These are phyloP conservation scores for Punctularia strigosozonata DNA, from an alignment of 768 basidiomycete species.

Conservation along the genomic window DNA sequence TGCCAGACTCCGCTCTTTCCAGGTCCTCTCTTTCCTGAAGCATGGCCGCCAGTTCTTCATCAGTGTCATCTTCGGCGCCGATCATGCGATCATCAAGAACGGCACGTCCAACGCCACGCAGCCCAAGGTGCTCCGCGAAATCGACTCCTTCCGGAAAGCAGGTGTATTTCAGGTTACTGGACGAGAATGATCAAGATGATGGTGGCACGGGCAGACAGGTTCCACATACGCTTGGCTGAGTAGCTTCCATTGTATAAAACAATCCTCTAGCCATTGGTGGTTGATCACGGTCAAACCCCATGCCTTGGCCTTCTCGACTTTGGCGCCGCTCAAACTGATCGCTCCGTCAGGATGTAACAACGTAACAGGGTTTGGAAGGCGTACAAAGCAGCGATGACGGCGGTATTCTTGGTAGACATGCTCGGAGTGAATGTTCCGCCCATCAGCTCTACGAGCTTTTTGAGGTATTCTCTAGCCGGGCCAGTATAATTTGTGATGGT, in stretches of 20 bases:
- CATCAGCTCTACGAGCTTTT: constrained; percentile 64
- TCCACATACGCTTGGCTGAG: constrained; percentile 51
- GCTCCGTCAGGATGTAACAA: too few relatives aligned
- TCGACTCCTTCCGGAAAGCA: constrained; percentile 58
- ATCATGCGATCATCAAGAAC: constrained; percentile 15
- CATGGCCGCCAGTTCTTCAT: constrained; percentile 8
- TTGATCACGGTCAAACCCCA: constrained; percentile 87
- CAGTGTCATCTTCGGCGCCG: constrained; percentile 13
- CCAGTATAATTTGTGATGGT: constrained; percentile 88
- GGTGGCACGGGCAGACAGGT: too few relatives aligned
- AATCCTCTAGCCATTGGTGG: constrained; percentile 88
- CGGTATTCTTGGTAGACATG: constrained; percentile 68
- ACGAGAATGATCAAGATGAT: too few relatives aligned
- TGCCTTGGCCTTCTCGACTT: constrained; percentile 58
- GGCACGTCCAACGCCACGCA: constrained; percentile 15
- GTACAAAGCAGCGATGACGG: constrained; percentile 77
- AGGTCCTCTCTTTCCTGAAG: constrained; percentile 1
- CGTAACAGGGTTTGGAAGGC: too few relatives aligned
- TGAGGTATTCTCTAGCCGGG: constrained; percentile 77
- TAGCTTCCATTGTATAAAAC: constrained; percentile 68
- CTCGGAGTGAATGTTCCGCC: constrained; percentile 76
- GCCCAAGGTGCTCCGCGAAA: constrained; percentile 34
- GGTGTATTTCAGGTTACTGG: constrained; percentile 66
- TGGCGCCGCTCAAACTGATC: constrained; percentile 24
- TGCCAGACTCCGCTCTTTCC: background rate